Evolutionary conservation across 805 yeast genomes (phyloP).

Genomic region (Lachancea sp.): DNA sequence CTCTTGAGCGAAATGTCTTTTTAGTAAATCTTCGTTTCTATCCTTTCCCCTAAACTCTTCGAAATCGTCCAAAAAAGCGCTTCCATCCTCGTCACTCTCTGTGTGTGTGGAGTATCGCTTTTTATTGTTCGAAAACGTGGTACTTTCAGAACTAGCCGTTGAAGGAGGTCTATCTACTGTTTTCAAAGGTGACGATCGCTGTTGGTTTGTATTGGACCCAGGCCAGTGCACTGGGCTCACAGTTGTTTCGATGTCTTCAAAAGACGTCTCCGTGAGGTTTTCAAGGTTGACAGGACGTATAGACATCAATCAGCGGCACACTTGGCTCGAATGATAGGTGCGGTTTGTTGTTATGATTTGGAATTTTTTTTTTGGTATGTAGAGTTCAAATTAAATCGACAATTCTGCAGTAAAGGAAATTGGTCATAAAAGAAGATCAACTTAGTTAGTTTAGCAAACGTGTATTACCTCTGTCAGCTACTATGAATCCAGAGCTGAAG

Average conservation of each 20-base stretch:
- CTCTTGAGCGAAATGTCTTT: conserved; percentile 12
- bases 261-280: conserved; percentile 27
- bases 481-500: neutral
- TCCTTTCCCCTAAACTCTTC: conserved; percentile 27
- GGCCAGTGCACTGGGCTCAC: conserved; percentile 13
- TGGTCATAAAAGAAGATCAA: no score
- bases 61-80: conserved; percentile 26
- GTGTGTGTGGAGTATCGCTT: conserved; percentile 15
- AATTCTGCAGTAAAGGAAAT: no score
- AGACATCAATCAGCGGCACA: conserved; percentile 13
- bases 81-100: conserved; percentile 21
- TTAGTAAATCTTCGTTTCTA: conserved; percentile 25
- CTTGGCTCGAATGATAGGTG: neutral
- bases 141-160: conserved; percentile 28
- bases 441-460: no score
- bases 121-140: conserved; percentile 23
- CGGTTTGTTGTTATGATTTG: neutral
- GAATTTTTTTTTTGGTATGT: neutral
- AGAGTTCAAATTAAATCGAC: no score
- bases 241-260: conserved; percentile 30
- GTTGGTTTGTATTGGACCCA: conserved; percentile 4
- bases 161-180: conserved; percentile 20
- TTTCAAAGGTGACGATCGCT: conserved; percentile 9
- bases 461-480: neutral
- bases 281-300: conserved; percentile 18